Base-by-base conservation (phyloP, 345 rosid genomes). In the Aurinia saxatilis region DNA sequence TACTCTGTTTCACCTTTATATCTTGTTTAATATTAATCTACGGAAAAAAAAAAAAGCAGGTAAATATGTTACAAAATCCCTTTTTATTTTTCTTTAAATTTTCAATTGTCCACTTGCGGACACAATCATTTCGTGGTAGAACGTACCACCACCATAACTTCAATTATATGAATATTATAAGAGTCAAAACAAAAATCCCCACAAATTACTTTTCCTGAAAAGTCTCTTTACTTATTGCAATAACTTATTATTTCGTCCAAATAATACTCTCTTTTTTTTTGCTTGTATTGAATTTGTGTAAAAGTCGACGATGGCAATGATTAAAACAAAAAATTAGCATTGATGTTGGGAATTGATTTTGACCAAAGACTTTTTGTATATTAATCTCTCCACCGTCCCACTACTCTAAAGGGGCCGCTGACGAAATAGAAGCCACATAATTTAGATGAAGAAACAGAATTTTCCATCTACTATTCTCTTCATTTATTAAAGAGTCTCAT, bases 91-190 rank as follows among this genome's bases (percentile, higher is more conserved):
- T 16, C 44, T 60, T 3, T 12, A 19, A 56, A 19, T 77, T 64
- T 82, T 73, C 56, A 68, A 65, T 57, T 38, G 76, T 69, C 86
- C 80, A 81, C 85, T 82, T 77, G 86, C 46, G 78, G 81, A 79
- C 85, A 78, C 62, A 86, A 90, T 86, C 86, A 86, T 90, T 86
- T 71, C 68, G 73, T 47, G 75, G 62, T 75, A 72, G 76, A 83
- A 81, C 57, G 71, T 76, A 68, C 58, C 71, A 30, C 53, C 39
- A 71, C 60, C 71, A 71, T 65, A 27, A 49, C 70, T 34, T 31
- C 35, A 31, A 30, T 71, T 47, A 50, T 57, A 39, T 42, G 31
- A 48, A 57, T 49, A 48, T 25, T 41, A 56, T 35, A 64, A 48
- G n/a, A 71, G 25, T 33, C 41, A 18, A 63, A 49, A 49, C 9